Evolutionary conservation across 2,329 filamentous ascomycete genomes (phyloP).

Genomic region (Penicillium sp.): DNA sequence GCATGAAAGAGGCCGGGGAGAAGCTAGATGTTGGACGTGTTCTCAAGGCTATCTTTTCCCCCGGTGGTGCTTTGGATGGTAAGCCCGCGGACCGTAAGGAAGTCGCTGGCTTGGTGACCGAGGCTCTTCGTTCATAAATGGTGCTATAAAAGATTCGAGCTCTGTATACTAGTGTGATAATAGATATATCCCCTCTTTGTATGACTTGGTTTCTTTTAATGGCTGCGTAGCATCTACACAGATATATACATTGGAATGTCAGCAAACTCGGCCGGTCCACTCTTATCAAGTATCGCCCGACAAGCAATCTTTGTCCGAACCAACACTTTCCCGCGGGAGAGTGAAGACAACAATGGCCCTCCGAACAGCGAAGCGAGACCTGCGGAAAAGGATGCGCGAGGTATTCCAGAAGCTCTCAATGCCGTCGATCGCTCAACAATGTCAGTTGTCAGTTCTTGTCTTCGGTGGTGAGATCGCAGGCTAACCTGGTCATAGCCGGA

Average conservation of each 20-base stretch:
- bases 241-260: no score
- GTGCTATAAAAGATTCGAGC: background rate
- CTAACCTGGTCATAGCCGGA: conserved; percentile 49
- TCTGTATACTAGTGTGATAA: conserved; percentile 20
- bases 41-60: conserved; percentile 40
- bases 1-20: conserved; percentile 31
- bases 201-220: background rate
- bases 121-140: conserved; percentile 26
- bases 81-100: conserved; percentile 41
- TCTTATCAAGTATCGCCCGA: conserved; percentile 18
- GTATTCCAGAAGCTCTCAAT: conserved; percentile 56
- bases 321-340: conserved; percentile 12
- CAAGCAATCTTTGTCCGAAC: conserved; percentile 9
- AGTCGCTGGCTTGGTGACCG: conserved; percentile 39
- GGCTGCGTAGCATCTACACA: no score
- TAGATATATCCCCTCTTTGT: conserved; percentile 18
- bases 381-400: conserved; percentile 65
- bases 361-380: conserved; percentile 65
- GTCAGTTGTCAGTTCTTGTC: conserved; percentile 46
- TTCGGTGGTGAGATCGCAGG: conserved; percentile 2
- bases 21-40: conserved; percentile 37
- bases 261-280: conserved; percentile 14
- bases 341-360: conserved; percentile 47
- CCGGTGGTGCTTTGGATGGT: conserved; percentile 40
- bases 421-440: conserved; percentile 62